Base-by-base conservation (phyloP, 768 basidiomycete species). In the Phlebiopsis flavidoalba region DNA sequence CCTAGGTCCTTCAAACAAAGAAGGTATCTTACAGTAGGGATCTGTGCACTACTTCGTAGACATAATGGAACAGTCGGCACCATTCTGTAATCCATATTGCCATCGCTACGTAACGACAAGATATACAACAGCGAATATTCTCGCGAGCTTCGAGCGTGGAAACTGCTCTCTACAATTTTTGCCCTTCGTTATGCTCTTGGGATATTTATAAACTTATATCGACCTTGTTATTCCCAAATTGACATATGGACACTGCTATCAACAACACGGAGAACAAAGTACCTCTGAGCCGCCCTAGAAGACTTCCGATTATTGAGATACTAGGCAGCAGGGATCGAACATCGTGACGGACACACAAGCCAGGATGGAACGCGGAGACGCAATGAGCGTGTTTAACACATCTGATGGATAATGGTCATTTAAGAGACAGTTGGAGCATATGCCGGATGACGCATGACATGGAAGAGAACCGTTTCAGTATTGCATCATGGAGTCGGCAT, bases 1-100 rank as follows among this genome's bases (percentile, higher is more conserved):
- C n/a, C 74, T 85, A 93, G 64, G 94, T 97, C 51, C n/a, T 98
- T 97, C 83, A 97, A 98, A n/a, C n/a, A 84, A 95, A 94, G 77
- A 97, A 96, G 88, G 91, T 87, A 26, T n/a, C n/a, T n/a, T n/a
- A n/a, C n/a, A n/a, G n/a, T n/a, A n/a, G n/a, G n/a, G 17, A 73
- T 64, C 21, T 40, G 11, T 26, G 35, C 35, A 40, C 60, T 33
- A 63, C 40, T 50, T 19, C 57, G 46, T 56, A n/a, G 37, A 46
- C 49, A 5, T 31, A 31, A 6, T 31, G 22, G 11, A 6, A 21
- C 10, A 35, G 21, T 59, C 10, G 26, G 57, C n/a, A n/a, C 63
- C 12, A 63, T 57, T n/a, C 8, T 36, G 46, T 46, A 24, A 45
- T 46, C 45, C 66, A 94, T 91, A 94, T 95, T 77, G 89, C n/a